These are phyloP conservation scores for Pichia californica DNA, from an alignment of 805 yeast genomes.

Conservation along the genomic window DNA sequence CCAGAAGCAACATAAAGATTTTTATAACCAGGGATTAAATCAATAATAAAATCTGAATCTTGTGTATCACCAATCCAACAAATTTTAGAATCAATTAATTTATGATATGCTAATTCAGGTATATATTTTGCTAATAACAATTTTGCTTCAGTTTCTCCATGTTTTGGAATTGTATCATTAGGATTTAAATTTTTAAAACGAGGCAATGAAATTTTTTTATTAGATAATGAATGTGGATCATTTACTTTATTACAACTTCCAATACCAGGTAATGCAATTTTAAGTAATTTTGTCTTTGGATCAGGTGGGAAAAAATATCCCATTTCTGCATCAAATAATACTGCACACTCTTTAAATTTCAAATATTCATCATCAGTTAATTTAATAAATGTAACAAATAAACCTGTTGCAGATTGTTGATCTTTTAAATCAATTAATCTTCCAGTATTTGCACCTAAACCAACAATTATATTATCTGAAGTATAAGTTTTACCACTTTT, in stretches of 20 bases:
- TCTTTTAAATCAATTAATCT: conserved; percentile 26
- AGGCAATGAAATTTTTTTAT: conserved; percentile 31
- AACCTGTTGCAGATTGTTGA: conserved; percentile 34
- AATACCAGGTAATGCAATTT: conserved; percentile 34
- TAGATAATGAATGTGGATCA: conserved; percentile 15
- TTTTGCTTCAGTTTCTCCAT: conserved; percentile 27
- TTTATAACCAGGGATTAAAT: conserved; percentile 26
- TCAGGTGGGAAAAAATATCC: conserved; percentile 50
- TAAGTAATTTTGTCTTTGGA: conserved; percentile 30
- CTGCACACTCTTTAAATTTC: conserved; percentile 34
- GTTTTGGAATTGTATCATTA: conserved; percentile 33
- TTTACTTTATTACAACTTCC: conserved; percentile 25
- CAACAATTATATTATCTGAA: conserved; percentile 32
- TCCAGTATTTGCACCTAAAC: conserved; percentile 38
- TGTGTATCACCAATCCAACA: conserved; percentile 35
- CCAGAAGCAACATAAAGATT: conserved; percentile 36
- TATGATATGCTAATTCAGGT: conserved; percentile 36
- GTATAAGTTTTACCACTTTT: conserved; percentile 22
- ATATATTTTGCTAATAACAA: conserved; percentile 28
- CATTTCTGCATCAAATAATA: conserved; percentile 38
- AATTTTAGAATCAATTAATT: conserved; percentile 20
- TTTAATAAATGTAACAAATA: conserved; percentile 34
- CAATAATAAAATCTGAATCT: conserved; percentile 34
- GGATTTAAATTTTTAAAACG: conserved; percentile 30
- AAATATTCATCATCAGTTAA: conserved; percentile 33